Percentiles rank a stretch among this genome's conserved stretches.
phyloP scores from a whole-genome alignment of 2,329 filamentous ascomycete species.

The Cercospora zeina region DNA sequence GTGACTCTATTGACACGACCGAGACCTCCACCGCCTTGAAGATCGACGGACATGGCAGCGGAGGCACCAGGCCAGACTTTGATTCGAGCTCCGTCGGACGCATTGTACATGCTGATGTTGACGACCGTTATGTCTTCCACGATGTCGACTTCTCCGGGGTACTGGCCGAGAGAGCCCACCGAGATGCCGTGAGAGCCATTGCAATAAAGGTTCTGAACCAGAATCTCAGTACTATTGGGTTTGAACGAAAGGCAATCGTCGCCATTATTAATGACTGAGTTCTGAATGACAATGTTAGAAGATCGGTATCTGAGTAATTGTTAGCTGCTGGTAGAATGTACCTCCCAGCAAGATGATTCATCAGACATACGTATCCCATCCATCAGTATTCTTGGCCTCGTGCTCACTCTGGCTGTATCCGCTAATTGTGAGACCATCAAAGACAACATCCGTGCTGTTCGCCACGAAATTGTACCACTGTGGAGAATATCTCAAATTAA shows the following conservation, averaged over 20 bases:
- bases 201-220: conserved; percentile 67
- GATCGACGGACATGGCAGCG: conserved; percentile 58
- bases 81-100: conserved; percentile 66
- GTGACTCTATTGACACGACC: conserved; percentile 67
- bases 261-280: conserved; percentile 64
- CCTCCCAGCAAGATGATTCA: not conserved
- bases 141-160: conserved; percentile 62
- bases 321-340: conserved; percentile 54
- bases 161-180: conserved; percentile 71
- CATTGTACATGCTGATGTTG: conserved; percentile 44
- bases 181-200: conserved; percentile 72
- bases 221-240: conserved; percentile 67
- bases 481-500: conserved; percentile 62
- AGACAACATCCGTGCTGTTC: conserved; percentile 64
- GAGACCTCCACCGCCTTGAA: conserved; percentile 65
- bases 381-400: conserved; percentile 61
- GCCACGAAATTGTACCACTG: conserved; percentile 67
- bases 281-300: conserved; percentile 64
- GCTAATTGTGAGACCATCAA: conserved; percentile 62
- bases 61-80: conserved; percentile 68
- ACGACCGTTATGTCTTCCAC: conserved; percentile 64
- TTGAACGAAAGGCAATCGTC: conserved; percentile 76
- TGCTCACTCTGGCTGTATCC: conserved; percentile 57
- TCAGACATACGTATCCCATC: conserved; percentile 39
- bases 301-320: conserved; percentile 52